Percentiles rank a stretch among this genome's conserved stretches.
Evolutionary conservation across 2,329 filamentous ascomycete species (phyloP).

Genomic region (Zasmidium angulare): DNA sequence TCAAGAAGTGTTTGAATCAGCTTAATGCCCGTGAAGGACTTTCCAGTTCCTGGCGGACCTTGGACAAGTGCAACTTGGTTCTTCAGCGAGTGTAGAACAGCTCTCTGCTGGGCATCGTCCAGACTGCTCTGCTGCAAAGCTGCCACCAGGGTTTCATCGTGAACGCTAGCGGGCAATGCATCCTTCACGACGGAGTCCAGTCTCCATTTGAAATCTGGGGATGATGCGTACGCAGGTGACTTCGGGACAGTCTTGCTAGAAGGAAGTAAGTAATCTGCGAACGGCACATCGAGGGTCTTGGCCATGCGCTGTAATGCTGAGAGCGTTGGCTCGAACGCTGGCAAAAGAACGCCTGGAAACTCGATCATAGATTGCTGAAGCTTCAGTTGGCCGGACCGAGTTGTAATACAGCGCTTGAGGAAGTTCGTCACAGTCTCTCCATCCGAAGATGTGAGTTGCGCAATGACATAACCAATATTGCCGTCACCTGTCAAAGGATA

Average conservation of each 20-base stretch:
- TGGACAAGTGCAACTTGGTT: conserved; percentile 63
- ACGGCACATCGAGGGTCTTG: conserved; percentile 28
- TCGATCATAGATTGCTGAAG: conserved; percentile 50
- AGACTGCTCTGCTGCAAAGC: conserved; percentile 39
- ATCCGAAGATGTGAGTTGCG: conserved; percentile 7
- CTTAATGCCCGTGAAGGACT: conserved; percentile 70
- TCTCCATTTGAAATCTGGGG: conserved; percentile 44
- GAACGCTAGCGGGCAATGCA: background rate
- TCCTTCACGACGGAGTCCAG: conserved; percentile 36
- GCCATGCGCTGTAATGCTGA: conserved; percentile 56
- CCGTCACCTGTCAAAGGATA: conserved; percentile 2
- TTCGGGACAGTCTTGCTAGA: conserved; percentile 29
- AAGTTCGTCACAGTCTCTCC: background rate
- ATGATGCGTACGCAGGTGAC: conserved; percentile 54
- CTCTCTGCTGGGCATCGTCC: conserved; percentile 57
- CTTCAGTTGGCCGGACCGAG: background rate
- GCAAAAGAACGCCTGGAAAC: conserved; percentile 61
- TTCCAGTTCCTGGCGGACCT: conserved; percentile 74
- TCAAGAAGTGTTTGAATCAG: conserved; percentile 58
- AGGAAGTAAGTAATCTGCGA: conserved; percentile 33
- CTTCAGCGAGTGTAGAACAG: conserved; percentile 56
- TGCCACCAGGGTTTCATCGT: conserved; percentile 10
- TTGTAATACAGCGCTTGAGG: background rate
- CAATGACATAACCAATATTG: conserved; percentile 10
- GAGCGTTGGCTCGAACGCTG: conserved; percentile 59